Conservation (phyloP, 2,329 filamentous ascomycete species). For the Niveomyces coronatus region DNA sequence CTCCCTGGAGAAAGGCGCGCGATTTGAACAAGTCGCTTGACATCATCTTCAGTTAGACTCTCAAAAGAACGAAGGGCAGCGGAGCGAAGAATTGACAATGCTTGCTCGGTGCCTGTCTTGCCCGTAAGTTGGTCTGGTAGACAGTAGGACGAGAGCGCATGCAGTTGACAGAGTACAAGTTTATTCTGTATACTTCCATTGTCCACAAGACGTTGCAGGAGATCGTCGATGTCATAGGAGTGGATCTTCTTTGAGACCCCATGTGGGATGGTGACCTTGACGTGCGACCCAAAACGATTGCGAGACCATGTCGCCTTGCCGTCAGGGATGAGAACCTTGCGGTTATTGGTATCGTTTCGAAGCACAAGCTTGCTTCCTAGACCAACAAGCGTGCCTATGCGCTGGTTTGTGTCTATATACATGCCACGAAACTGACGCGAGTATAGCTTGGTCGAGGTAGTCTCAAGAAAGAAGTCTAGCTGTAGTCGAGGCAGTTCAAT, state of each 20-base stretch:
- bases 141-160: slow-evolving; percentile 41
- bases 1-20: neutral
- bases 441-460: neutral
- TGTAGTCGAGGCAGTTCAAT: neutral
- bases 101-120: slow-evolving; percentile 42
- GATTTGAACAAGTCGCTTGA: neutral
- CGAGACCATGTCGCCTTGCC: neutral
- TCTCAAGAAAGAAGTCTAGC: neutral
- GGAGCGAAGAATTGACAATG: slow-evolving; percentile 34
- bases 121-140: slow-evolving; percentile 37
- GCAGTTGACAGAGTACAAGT: slow-evolving; percentile 38
- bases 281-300: neutral
- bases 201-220: slow-evolving; percentile 26
- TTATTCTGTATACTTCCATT: slow-evolving; percentile 42
- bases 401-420: neutral
- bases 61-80: slow-evolving; percentile 34
- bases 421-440: slow-evolving; percentile 7
- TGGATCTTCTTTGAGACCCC: neutral
- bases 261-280: neutral
- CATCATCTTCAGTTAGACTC: neutral
- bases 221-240: slow-evolving; percentile 1
- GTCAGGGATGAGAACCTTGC: slow-evolving; percentile 2
- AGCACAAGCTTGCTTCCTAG: slow-evolving; percentile 1
- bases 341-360: neutral
- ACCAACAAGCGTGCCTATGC: neutral